A percentile compares a stretch with the other conserved stretches of the same genome.
Evolutionary conservation across 257 asterid genomes (phyloP).

Genomic region (Schizonepeta tenuifolia): DNA sequence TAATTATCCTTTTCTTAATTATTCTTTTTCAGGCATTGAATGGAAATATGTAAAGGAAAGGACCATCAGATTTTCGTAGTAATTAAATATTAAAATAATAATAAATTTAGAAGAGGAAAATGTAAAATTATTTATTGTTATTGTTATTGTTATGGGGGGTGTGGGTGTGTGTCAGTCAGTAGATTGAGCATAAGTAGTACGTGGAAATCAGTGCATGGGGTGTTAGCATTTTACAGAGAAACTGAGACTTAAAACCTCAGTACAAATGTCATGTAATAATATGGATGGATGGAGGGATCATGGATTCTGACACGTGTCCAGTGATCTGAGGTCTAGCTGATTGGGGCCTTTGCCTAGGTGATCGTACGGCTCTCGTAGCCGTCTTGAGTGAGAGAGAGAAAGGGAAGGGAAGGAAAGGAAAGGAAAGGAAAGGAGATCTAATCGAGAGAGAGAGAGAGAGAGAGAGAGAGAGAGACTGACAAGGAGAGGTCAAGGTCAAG

Average conservation of each 20-base stretch:
- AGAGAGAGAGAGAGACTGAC: constrained; percentile 35
- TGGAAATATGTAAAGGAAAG: too few species aligned
- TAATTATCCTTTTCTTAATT: not conserved
- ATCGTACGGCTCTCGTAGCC: constrained; percentile 33
- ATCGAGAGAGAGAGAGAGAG: not conserved
- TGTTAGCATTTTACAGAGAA: constrained; percentile 17
- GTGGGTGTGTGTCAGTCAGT: constrained; percentile 6
- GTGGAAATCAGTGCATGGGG: constrained; percentile 42
- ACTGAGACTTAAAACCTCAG: constrained; percentile 25
- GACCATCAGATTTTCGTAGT: too few species aligned
- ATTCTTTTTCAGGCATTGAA: not conserved
- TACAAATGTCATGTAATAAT: constrained; percentile 34
- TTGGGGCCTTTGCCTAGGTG: not conserved
- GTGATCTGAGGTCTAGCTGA: not conserved
- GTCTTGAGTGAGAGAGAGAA: not conserved
- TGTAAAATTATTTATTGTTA: not conserved
- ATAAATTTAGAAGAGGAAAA: too few species aligned
- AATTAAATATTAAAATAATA: too few species aligned
- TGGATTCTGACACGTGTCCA: constrained; percentile 48
- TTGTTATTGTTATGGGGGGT: too few species aligned
- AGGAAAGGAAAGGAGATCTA: too few species aligned
- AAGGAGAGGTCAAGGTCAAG: constrained; percentile 58
- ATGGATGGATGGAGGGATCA: constrained; percentile 37
- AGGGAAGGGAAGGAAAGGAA: too few species aligned
- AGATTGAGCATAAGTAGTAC: constrained; percentile 19